phyloP scores from a whole-genome alignment of 108 stramenopile species.

The Seminavis robusta region DNA sequence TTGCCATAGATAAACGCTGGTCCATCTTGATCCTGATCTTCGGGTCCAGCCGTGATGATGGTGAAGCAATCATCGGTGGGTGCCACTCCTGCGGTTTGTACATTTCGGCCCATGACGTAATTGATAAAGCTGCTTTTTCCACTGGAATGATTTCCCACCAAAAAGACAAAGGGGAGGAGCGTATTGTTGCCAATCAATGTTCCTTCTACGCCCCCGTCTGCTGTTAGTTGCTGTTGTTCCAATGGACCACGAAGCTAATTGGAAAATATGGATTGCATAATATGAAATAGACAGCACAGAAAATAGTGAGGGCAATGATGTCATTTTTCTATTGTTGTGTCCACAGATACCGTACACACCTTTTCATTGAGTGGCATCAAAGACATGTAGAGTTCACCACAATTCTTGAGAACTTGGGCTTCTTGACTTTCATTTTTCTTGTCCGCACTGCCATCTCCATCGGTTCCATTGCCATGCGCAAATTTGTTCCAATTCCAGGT shows the following conservation, averaged over 20 bases:
- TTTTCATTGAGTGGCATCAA: conserved; percentile 69
- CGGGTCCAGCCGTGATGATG: conserved; percentile 92
- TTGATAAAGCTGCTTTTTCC: conserved; percentile 98
- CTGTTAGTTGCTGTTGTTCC: conserved; percentile 49
- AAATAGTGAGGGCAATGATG: too few relatives aligned
- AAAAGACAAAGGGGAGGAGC: conserved; percentile 91
- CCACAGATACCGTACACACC: conserved; percentile 1
- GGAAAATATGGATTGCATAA: not conserved
- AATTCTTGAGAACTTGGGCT: conserved; percentile 33
- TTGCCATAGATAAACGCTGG: conserved; percentile 81
- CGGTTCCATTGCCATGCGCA: too few relatives aligned
- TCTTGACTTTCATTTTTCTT: conserved; percentile 25
- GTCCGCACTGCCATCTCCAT: not conserved
- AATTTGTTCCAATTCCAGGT: too few relatives aligned
- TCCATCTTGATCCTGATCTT: conserved; percentile 92
- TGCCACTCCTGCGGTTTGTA: conserved; percentile 98
- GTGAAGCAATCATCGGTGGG: conserved; percentile 99
- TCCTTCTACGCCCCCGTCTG: too few relatives aligned
- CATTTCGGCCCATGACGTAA: conserved; percentile 81
- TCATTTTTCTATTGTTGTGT: not conserved
- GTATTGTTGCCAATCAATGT: conserved; percentile 65
- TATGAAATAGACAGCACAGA: too few relatives aligned
- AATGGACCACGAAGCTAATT: conserved; percentile 44
- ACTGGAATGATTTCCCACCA: conserved; percentile 95
- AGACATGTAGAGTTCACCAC: conserved; percentile 44